Conservation (phyloP, 345 rosid species). For the Arabidopsis arenosa region DNA sequence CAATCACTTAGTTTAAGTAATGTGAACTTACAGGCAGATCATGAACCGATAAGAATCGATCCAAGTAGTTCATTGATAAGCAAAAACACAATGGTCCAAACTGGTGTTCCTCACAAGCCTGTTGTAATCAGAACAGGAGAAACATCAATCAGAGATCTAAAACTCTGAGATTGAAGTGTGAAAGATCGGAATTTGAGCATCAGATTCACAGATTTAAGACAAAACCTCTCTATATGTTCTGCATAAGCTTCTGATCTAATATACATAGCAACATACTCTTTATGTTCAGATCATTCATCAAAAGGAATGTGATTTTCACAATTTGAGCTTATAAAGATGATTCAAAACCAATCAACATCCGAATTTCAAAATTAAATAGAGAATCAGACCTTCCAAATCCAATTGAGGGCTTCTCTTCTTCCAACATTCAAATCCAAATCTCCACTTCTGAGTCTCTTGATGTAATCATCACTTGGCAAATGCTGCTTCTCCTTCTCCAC, state of each 20-base stretch:
- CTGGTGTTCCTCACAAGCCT: slow-evolving; percentile 63
- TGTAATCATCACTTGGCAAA: slow-evolving; percentile 61
- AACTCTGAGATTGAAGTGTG: slow-evolving; percentile 2
- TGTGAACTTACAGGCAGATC: slow-evolving; percentile 67
- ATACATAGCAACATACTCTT: slow-evolving; percentile 1
- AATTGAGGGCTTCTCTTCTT: slow-evolving; percentile 67
- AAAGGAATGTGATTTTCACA: slow-evolving; percentile 25
- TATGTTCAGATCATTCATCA: slow-evolving; percentile 31
- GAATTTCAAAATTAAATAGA: background rate
- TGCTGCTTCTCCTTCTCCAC: slow-evolving; percentile 62
- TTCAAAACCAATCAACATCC: slow-evolving; percentile 14
- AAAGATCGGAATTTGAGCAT: slow-evolving; percentile 1
- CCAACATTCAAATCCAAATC: slow-evolving; percentile 59
- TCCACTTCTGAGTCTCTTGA: slow-evolving; percentile 59
- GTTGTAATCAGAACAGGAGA: slow-evolving; percentile 29
- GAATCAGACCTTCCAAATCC: slow-evolving; percentile 68
- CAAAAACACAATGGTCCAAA: slow-evolving; percentile 65
- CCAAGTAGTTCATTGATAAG: slow-evolving; percentile 73
- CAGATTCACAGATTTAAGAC: slow-evolving; percentile 27
- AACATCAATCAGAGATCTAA: slow-evolving; percentile 28
- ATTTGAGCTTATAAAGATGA: slow-evolving; percentile 19
- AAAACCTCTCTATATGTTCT: slow-evolving; percentile 6
- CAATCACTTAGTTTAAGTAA: background rate
- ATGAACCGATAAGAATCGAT: slow-evolving; percentile 70
- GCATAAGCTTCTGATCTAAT: slow-evolving; percentile 29